A percentile compares a stretch with the other conserved stretches of the same genome.
Conservation (phyloP, 768 basidiomycete species). For the Pulveroboletus sp. region DNA sequence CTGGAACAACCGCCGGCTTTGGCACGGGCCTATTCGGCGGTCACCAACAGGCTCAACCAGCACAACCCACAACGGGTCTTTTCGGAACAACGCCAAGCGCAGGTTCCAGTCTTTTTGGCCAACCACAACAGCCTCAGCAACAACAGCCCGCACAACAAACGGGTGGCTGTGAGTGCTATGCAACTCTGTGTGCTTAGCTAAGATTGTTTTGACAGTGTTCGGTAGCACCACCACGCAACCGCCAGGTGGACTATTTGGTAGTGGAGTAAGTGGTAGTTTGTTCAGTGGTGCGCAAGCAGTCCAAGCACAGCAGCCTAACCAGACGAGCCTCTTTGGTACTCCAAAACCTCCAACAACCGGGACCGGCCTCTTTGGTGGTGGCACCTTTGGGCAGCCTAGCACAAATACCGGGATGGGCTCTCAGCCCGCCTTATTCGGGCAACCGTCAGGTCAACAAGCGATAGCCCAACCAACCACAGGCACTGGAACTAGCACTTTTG, state of each 20-base stretch:
- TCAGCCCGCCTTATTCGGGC: constrained; percentile 46
- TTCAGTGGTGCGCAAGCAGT: constrained; percentile 33
- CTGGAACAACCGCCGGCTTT: constrained; percentile 33
- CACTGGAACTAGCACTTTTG: constrained; percentile 31
- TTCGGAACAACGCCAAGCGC: constrained; percentile 28
- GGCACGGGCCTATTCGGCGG: constrained; percentile 28
- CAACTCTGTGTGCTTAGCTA: not conserved
- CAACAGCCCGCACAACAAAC: constrained; percentile 39
- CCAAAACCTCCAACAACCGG: constrained; percentile 31
- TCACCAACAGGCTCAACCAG: constrained; percentile 24
- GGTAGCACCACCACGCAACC: constrained; percentile 30
- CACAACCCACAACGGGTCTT: constrained; percentile 22
- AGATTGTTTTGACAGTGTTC: constrained; percentile 31
- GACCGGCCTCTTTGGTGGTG: constrained; percentile 47
- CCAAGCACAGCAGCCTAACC: constrained; percentile 35
- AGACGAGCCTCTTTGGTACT: constrained; percentile 27
- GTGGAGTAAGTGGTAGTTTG: constrained; percentile 30
- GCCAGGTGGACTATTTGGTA: constrained; percentile 36
- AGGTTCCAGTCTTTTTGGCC: constrained; percentile 31
- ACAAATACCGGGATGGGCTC: constrained; percentile 28
- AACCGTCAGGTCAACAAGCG: constrained; percentile 41
- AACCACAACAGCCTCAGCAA: constrained; percentile 27
- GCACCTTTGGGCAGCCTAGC: constrained; percentile 41
- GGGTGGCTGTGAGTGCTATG: constrained; percentile 31
- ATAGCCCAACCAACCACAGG: constrained; percentile 35